Evolutionary conservation across 2,329 filamentous ascomycete genomes (phyloP).

Genomic region (Teratosphaeria viscida): DNA sequence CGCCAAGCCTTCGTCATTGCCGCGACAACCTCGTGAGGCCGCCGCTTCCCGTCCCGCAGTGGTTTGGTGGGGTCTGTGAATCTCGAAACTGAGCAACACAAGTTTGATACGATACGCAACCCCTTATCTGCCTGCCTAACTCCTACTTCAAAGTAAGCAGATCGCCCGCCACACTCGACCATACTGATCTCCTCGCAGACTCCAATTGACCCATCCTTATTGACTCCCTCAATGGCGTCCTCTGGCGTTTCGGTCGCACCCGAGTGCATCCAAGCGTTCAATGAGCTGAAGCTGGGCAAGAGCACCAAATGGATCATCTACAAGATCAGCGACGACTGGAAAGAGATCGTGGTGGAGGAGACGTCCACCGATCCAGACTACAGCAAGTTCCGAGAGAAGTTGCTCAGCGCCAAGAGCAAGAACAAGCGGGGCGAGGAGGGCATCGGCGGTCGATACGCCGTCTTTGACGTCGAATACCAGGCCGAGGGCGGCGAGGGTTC

Average conservation of each 20-base stretch:
- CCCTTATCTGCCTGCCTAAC: background rate
- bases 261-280: slow-evolving; percentile 61
- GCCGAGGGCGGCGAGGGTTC: slow-evolving; percentile 61
- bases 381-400: slow-evolving; percentile 64
- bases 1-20: background rate
- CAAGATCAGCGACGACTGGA: slow-evolving; percentile 77
- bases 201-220: background rate
- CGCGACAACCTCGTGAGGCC: background rate
- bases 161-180: background rate
- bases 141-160: background rate
- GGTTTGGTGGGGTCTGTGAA: background rate
- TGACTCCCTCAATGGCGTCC: slow-evolving; percentile 32
- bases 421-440: slow-evolving; percentile 49
- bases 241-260: slow-evolving; percentile 52
- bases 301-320: slow-evolving; percentile 73
- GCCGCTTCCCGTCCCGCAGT: background rate
- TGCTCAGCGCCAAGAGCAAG: slow-evolving; percentile 63
- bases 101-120: background rate
- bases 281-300: slow-evolving; percentile 75
- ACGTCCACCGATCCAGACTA: slow-evolving; percentile 57
- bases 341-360: slow-evolving; percentile 71
- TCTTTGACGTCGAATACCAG: slow-evolving; percentile 76
- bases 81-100: background rate
- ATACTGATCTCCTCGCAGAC: background rate
- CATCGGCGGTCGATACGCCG: slow-evolving; percentile 65